phyloP scores from a whole-genome alignment of 805 yeast species.

The Candida sphagnicola region DNA sequence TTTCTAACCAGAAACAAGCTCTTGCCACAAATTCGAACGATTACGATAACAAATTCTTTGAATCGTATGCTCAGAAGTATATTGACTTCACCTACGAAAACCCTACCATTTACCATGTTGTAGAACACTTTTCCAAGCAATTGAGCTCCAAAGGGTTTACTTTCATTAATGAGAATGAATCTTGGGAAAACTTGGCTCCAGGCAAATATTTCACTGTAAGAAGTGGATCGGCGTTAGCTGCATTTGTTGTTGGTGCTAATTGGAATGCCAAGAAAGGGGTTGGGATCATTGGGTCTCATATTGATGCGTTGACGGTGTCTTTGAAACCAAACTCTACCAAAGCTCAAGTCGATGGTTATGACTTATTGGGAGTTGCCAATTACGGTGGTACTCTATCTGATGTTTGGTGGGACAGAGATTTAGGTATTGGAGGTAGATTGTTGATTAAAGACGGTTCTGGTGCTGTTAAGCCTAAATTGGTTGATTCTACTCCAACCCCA shows the following conservation, averaged over 20 bases:
- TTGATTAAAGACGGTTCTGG: constrained; percentile 40
- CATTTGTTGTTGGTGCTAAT: constrained; percentile 63
- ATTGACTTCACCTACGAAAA: constrained; percentile 66
- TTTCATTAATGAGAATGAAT: constrained; percentile 59
- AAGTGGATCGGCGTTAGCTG: constrained; percentile 63
- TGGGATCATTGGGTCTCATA: constrained; percentile 71
- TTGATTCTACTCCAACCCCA: constrained; percentile 61
- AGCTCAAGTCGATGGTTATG: constrained; percentile 64
- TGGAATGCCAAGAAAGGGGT: constrained; percentile 66
- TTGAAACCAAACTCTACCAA: constrained; percentile 72
- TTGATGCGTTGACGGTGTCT: constrained; percentile 65
- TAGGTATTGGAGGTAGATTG: constrained; percentile 79
- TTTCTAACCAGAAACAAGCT: not conserved
- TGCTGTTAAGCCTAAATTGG: constrained; percentile 39
- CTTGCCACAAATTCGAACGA: constrained; percentile 9
- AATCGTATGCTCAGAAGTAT: constrained; percentile 42
- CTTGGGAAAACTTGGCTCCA: constrained; percentile 44
- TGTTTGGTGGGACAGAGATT: constrained; percentile 81
- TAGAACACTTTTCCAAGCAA: constrained; percentile 43
- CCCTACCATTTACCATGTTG: constrained; percentile 78
- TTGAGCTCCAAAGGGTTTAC: constrained; percentile 59
- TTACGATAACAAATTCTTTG: constrained; percentile 11
- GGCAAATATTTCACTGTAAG: constrained; percentile 67
- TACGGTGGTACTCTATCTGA: constrained; percentile 68
- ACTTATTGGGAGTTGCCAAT: constrained; percentile 77